Evolutionary conservation across 345 rosid species (phyloP), one percentile per base, ranked within the genome.

Genomic region (Angophora floribunda): DNA sequence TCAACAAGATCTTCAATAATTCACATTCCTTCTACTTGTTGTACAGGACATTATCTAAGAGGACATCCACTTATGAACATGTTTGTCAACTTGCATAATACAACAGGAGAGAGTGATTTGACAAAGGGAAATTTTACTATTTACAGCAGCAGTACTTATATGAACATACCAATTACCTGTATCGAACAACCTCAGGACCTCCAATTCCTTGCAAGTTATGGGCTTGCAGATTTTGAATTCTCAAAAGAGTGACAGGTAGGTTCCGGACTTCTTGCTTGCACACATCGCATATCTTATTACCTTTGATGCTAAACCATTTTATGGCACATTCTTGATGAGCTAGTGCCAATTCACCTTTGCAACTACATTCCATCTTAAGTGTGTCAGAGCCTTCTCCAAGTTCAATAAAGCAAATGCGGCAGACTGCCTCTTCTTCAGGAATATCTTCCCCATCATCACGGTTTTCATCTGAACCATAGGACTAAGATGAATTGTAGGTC

Each of bases 281-380:
- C 87, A 98, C 98, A 82, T 98, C 99, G 87, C 99, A 98, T 51
- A 93, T 98, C 91, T 94, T 90, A 94, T 98, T 98, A 86, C 99
- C 99, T 95, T 98, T 97, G 61, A 98, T 95, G 92, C 96, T 97
- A 91, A 98, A 98, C 99, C 99, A 98, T 94, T 98, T 98, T 87
- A 98, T 90, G 53, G 97, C 95, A 91, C 99, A 98, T 85, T 95
- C 96, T 93, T 95, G 93, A 91, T 98, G 99, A 45, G 98, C 98
- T 28, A 98, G 94, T 36, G 98, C 98, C 87, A 98, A 91, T 89
- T 95, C 99, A 11, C 99, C 99, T 92, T 92, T 98, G 94, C 99
- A 98, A 93, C 97, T 93, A 90, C 99, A 97, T 91, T 97, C 99
- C 99, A 98, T 97, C 93, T 96, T 98, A 75, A 98, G 94, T 41